Conservation (phyloP, 768 basidiomycete genomes). For the Naganishia friedmannii region DNA sequence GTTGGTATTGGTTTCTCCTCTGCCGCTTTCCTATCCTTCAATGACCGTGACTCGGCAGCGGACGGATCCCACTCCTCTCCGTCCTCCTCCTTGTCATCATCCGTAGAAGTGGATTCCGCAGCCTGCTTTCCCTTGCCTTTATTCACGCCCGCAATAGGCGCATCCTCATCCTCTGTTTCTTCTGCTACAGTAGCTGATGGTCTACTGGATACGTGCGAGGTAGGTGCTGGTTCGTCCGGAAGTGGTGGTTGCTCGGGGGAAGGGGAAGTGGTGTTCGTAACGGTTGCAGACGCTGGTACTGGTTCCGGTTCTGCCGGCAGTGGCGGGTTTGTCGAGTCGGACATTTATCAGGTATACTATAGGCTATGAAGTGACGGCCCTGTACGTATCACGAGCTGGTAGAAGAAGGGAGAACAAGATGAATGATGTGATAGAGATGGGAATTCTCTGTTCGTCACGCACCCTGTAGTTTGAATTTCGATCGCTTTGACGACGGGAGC, state of each 20-base stretch:
- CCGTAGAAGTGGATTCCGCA: neutral
- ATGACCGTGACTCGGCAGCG: constrained; percentile 14
- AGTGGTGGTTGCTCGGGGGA: neutral
- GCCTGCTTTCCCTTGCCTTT: neutral
- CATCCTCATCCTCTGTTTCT: constrained; percentile 30
- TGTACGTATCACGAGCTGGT: neutral
- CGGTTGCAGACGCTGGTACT: neutral
- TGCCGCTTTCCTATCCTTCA: constrained; percentile 36
- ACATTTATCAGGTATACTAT: too few relatives aligned
- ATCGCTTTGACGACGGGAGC: too few relatives aligned
- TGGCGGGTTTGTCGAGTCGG: constrained; percentile 4
- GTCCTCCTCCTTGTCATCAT: neutral
- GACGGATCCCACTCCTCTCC: constrained; percentile 33
- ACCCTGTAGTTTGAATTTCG: too few relatives aligned
- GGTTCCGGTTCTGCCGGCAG: neutral
- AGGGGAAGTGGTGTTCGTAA: neutral
- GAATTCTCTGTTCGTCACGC: too few relatives aligned
- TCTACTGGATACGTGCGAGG: neutral
- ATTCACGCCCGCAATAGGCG: constrained; percentile 23
- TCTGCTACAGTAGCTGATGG: constrained; percentile 1
- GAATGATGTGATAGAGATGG: too few relatives aligned
- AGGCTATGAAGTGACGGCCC: neutral
- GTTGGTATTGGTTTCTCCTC: constrained; percentile 3
- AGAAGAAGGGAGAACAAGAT: too few relatives aligned
- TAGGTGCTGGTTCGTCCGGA: constrained; percentile 18